Evolutionary conservation across 179 eudicot species (phyloP), one percentile per base, ranked within the genome.

Genomic region (Nepenthes alata): DNA sequence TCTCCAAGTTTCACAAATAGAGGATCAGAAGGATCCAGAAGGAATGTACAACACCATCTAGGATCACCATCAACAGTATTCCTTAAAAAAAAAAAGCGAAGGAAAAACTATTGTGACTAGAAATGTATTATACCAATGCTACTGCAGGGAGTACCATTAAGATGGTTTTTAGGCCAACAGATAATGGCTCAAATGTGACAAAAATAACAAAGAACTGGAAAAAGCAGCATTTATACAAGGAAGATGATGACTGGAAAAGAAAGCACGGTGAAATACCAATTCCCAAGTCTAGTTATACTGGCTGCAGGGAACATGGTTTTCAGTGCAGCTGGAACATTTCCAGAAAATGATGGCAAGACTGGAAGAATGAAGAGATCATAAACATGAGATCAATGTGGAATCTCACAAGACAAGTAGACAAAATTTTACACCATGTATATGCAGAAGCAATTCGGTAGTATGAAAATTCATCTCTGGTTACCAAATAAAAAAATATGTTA

Each of bases 291-390:
- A 53, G 87, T 89, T 65, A 93, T 89, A 74, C 85, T 93, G 62
- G 98, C 85, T 49, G 76, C 76, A 61, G 98, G 97, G 63, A 78
- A 93, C 13, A 75, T 84, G 48, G 72, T 80, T 78, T 74, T 87
- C 65, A 93, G 68, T 44, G 89, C 93, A 52, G 83, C 85, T 50
- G 98, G 98, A 69, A 93, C 95, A 70, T 93, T 93, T 10, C 98
- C 98, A 54, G 98, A 89, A 67, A 93, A 93, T 73, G 98, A 89
- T 69, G 98, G 98, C 75, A 93, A 74, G 35, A 93, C 98, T 93
- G 74, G 59, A 25, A 61, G 25, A 63, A 71, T 9, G 36, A 54
- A 57, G 10, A 61, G 58, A 59, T 37, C 51, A 41, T 38, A 9
- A 11, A 56, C 16, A 51, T 60, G 15, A 62, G 41, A 66, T 45